These are phyloP conservation scores for Collybia sp. DNA, from an alignment of 768 basidiomycete species.

Conservation along the genomic window DNA sequence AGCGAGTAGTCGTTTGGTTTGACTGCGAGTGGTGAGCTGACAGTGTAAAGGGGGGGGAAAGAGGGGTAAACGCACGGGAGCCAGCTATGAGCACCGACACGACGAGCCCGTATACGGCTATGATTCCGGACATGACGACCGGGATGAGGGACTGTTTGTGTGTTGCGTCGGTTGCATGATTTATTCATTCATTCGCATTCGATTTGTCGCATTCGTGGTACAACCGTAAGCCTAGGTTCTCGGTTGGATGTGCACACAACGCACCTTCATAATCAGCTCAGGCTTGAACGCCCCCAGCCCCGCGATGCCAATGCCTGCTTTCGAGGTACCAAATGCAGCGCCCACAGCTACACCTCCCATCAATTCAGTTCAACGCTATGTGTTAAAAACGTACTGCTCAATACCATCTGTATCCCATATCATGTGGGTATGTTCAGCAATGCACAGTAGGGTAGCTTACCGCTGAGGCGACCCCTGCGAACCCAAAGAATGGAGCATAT, in stretches of 20 bases:
- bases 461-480: conserved; percentile 92
- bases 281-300: conserved; percentile 92
- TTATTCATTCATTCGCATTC: too few species aligned
- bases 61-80: conserved; percentile 26
- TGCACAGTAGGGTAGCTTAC: conserved; percentile 40
- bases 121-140: conserved; percentile 98
- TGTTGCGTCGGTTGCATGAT: background rate
- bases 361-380: conserved; percentile 2
- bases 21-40: conserved; percentile 37
- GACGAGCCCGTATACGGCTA: conserved; percentile 95
- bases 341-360: conserved; percentile 62
- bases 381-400: conserved; percentile 70
- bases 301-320: conserved; percentile 95
- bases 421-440: background rate
- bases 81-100: conserved; percentile 92
- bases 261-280: conserved; percentile 97
- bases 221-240: too few species aligned
- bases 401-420: conserved; percentile 68
- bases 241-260: conserved; percentile 9
- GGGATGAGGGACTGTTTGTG: conserved; percentile 79
- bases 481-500: conserved; percentile 97
- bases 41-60: background rate
- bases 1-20: conserved; percentile 68
- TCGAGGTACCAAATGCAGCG: conserved; percentile 94
- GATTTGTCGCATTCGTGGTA: too few species aligned